Evolutionary conservation across 2,329 filamentous ascomycete species (phyloP).

Genomic region (Sporothrix humicola): DNA sequence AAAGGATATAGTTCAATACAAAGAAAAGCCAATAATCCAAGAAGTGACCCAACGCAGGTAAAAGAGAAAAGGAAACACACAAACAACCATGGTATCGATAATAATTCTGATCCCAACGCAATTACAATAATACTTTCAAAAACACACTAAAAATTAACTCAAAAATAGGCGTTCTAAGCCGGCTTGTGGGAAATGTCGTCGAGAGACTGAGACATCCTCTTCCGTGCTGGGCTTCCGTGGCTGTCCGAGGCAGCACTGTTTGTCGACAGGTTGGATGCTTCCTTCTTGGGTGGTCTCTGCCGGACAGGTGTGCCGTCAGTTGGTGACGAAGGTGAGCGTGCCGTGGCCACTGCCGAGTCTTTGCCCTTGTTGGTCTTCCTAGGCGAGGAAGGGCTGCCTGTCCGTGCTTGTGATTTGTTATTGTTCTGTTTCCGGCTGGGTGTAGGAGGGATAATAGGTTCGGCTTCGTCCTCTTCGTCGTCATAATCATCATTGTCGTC

Average conservation of each 20-base stretch:
- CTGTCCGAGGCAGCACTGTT: not conserved
- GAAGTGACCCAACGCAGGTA: not conserved
- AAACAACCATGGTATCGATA: not conserved
- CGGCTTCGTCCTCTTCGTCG: slow-evolving; percentile 14
- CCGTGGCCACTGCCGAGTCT: slow-evolving; percentile 20
- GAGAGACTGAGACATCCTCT: not conserved
- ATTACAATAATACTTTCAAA: not conserved
- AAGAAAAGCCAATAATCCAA: not conserved
- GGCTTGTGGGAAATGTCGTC: not conserved
- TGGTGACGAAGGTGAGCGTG: not conserved
- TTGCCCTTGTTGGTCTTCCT: not conserved
- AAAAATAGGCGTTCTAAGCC: slow-evolving; percentile 8
- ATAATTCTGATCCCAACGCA: not conserved
- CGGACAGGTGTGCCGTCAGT: slow-evolving; percentile 9
- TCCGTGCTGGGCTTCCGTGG: not conserved
- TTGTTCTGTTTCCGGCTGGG: slow-evolving; percentile 17
- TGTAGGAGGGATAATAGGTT: not conserved
- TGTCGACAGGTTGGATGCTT: not conserved
- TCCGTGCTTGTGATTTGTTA: slow-evolving; percentile 4
- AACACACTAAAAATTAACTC: slow-evolving; percentile 33
- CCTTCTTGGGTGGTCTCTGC: slow-evolving; percentile 27
- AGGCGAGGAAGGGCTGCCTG: not conserved
- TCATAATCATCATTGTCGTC: not conserved
- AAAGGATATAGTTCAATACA: slow-evolving; percentile 16
- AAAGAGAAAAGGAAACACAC: not conserved